phyloP scores from a whole-genome alignment of 73 alveolate species.

The Paramecium octaurelia region DNA sequence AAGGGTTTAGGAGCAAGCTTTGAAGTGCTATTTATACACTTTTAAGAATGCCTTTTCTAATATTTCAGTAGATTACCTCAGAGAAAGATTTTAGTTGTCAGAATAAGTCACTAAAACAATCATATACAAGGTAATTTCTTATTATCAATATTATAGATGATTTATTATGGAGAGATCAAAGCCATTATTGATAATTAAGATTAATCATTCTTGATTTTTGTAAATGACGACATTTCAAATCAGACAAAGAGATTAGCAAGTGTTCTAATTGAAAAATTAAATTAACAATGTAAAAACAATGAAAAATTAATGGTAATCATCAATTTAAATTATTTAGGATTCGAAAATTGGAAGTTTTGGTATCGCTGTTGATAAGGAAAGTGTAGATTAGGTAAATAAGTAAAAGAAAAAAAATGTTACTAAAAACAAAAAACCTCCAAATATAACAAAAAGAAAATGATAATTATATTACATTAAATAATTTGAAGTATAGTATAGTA shows the following conservation, averaged over 20 bases:
- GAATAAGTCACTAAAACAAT: background rate
- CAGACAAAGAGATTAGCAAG: background rate
- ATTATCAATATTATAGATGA: background rate
- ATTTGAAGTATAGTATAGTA: background rate
- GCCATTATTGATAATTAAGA: background rate
- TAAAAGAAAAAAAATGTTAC: background rate
- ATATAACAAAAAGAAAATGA: background rate
- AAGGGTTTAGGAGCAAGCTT: slow-evolving; percentile 25
- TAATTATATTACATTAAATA: background rate
- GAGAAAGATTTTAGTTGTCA: background rate
- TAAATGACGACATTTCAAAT: background rate
- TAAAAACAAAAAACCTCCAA: background rate
- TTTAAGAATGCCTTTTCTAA: slow-evolving; percentile 17
- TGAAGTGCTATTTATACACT: slow-evolving; percentile 1
- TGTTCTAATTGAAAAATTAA: background rate
- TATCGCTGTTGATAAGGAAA: background rate
- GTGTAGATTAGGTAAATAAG: background rate
- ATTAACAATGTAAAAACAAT: background rate
- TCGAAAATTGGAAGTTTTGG: background rate
- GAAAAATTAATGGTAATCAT: background rate
- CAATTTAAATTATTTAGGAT: background rate
- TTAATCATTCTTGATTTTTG: background rate
- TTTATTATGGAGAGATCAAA: background rate
- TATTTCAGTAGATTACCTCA: background rate
- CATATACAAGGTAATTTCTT: background rate